Evolutionary conservation across 129 eudicot species (phyloP), one percentile per base, ranked within the genome.

Genomic region (Oenanthe sinensis): DNA sequence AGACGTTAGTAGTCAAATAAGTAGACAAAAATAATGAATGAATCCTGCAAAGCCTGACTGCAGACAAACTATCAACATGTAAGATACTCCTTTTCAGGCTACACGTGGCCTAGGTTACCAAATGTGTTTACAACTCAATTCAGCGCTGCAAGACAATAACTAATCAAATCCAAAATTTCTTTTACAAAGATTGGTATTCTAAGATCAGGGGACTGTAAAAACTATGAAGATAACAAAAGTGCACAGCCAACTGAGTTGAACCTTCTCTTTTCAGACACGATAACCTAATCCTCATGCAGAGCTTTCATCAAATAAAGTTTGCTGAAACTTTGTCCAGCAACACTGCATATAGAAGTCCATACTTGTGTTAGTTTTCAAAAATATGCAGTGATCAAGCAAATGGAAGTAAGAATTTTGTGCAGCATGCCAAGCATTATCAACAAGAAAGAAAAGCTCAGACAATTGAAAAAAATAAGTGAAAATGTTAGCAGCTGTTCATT

Each of bases 241-340:
- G 13, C 67, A 58, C 24, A 54, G 3, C 30, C 67, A 8, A 58
- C 67, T 22, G 14, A 58, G 9, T n/a, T n/a, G n/a, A 58, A 8
- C 67, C 28, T 8, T 54, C 7, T 55, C 65, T 55, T 22, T 55
- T 55, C 2, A 22, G 22, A 26, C 65, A 22, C 12, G 28, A 22
- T 22, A 4, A 30, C 67, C 89, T 84, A 93, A 70, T 89, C 84
- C 71, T 95, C 98, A 76, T 95, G 97, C 81, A 95, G 84, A 37
- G 98, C 98, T 90, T 95, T 95, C 87, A 83, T 90, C 89, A 91
- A 83, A 84, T 87, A 92, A 52, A 95, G 83, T 78, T 88, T 88
- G 78, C 92, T 90, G 85, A 95, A 90, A 84, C 89, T 95, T 89
- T 91, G 98, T 71, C 98, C 97, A 22, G 97, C 98, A 75, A 91